These are phyloP conservation scores for Chaetoceros muelleri DNA, from an alignment of 108 stramenopile genomes.

Conservation along the genomic window DNA sequence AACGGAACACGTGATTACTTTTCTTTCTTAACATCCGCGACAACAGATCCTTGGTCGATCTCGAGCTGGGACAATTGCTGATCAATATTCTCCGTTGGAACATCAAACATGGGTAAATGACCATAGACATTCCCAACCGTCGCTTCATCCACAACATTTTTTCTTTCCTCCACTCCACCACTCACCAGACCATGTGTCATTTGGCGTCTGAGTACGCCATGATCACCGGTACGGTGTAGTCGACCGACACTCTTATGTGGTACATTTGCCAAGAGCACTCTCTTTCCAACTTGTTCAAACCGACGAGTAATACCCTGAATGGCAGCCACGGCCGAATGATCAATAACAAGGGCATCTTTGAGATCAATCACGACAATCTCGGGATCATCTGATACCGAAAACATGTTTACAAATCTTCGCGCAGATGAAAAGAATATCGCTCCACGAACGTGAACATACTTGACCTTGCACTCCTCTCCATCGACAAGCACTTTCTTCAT, in stretches of 20 bases:
- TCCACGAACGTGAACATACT: slow-evolving; percentile 33
- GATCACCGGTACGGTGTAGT: slow-evolving; percentile 34
- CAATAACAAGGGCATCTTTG: slow-evolving; percentile 34
- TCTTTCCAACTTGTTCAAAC: slow-evolving; percentile 24
- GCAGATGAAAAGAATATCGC: slow-evolving; percentile 36
- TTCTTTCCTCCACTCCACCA: slow-evolving; percentile 1
- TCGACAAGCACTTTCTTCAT: slow-evolving; percentile 24
- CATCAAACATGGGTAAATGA: slow-evolving; percentile 10
- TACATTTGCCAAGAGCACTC: slow-evolving; percentile 22
- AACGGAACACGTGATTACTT: too few relatives aligned
- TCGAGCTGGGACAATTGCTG: slow-evolving; percentile 1
- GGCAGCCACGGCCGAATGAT: slow-evolving; percentile 41
- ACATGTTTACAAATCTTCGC: slow-evolving; percentile 36
- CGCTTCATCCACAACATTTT: not conserved
- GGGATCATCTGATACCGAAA: slow-evolving; percentile 22
- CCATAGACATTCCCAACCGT: not conserved
- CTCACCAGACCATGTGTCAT: slow-evolving; percentile 5
- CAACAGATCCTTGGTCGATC: slow-evolving; percentile 4
- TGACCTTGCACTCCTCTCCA: slow-evolving; percentile 6
- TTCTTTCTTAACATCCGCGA: not conserved
- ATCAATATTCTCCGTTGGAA: slow-evolving; percentile 1
- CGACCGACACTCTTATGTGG: slow-evolving; percentile 17
- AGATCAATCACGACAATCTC: slow-evolving; percentile 23
- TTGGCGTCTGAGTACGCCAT: slow-evolving; percentile 16
- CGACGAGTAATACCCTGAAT: slow-evolving; percentile 37